phyloP scores from a whole-genome alignment of 371 early-diverging fungal species.

The Mucor circinelloides region DNA sequence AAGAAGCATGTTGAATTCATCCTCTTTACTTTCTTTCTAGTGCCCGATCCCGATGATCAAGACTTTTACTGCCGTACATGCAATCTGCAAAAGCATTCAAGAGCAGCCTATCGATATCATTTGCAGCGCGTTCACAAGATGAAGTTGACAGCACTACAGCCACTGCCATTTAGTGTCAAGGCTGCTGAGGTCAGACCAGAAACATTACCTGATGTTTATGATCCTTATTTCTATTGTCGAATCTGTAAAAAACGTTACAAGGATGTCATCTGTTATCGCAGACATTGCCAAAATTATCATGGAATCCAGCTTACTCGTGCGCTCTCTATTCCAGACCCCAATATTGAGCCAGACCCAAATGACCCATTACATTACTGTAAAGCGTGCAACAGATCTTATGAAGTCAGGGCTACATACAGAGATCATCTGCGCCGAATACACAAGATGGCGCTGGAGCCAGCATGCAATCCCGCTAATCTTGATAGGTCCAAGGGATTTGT shows the following conservation, averaged over 20 bases:
- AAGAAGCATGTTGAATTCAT: background rate
- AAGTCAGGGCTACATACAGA: background rate
- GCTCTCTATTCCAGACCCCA: background rate
- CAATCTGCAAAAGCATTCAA: background rate
- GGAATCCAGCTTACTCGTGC: background rate
- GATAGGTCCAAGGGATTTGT: background rate
- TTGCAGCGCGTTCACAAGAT: background rate
- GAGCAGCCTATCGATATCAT: background rate
- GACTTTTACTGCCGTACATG: constrained; percentile 1
- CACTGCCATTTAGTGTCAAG: background rate
- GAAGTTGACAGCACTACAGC: background rate
- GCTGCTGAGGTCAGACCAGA: background rate
- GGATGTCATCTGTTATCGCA: background rate
- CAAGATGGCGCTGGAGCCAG: background rate
- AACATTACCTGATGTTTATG: background rate
- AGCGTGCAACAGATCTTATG: background rate
- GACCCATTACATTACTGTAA: background rate
- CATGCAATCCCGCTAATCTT: background rate
- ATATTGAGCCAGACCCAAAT: background rate
- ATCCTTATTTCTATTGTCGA: background rate
- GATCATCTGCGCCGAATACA: background rate
- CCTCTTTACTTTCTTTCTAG: background rate
- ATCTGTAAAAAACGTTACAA: background rate
- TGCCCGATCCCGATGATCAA: background rate
- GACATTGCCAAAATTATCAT: background rate